Conservation (phyloP, 2,329 filamentous ascomycete genomes). For the Hypoxylon sp. region DNA sequence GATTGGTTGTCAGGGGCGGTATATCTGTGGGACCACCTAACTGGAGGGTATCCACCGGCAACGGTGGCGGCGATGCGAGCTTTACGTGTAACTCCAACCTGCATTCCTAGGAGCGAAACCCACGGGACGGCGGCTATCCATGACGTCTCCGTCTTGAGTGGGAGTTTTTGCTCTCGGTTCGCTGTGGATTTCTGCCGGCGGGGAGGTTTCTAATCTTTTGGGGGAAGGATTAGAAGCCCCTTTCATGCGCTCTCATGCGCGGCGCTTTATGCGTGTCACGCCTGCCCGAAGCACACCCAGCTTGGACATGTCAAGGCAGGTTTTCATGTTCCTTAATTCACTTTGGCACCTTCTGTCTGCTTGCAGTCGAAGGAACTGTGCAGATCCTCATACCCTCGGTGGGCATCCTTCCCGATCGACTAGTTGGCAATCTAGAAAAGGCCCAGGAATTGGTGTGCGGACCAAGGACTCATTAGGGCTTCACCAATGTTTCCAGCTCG, state of each 20-base stretch:
- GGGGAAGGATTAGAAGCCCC: not conserved
- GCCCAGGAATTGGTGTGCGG: constrained; percentile 4
- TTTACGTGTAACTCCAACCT: not conserved
- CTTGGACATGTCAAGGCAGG: not conserved
- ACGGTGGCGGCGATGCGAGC: not conserved
- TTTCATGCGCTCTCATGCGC: not conserved
- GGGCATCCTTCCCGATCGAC: constrained; percentile 1
- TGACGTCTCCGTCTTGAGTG: not conserved
- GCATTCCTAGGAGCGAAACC: not conserved
- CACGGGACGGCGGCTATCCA: not conserved
- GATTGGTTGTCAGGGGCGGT: not conserved
- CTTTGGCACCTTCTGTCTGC: constrained; percentile 3
- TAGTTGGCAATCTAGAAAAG: not conserved
- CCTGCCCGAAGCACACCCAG: not conserved
- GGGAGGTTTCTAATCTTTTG: not conserved
- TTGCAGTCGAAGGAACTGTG: not conserved
- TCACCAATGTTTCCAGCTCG: no score
- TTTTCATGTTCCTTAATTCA: constrained; percentile 4
- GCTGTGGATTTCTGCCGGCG: constrained; percentile 1
- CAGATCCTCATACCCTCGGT: constrained; percentile 2
- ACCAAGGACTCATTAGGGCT: not conserved
- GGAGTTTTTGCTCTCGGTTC: constrained; percentile 1
- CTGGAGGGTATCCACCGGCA: not conserved
- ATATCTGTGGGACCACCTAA: constrained; percentile 6
- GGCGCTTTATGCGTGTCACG: not conserved